Base-by-base conservation (phyloP, 345 rosid species). In the Trapa incisa region DNA sequence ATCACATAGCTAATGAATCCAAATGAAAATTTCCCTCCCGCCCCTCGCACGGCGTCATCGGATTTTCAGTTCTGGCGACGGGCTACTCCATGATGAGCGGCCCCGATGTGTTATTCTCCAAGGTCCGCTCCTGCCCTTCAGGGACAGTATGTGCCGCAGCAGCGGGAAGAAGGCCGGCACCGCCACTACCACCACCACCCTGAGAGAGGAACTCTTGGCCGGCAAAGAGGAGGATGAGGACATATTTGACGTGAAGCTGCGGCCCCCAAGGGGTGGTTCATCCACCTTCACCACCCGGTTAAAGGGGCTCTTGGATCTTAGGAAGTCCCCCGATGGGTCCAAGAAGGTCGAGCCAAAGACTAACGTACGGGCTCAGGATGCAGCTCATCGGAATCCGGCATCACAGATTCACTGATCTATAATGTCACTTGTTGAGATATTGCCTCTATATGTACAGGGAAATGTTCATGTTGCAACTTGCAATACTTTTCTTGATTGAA, bases 161-260 rank as follows among this genome's bases (percentile, higher is more conserved):
- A 16, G 2, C 14, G 38, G 37, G 58, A 62, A 62, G 66, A 67
- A 58, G 62, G 62, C 33, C 11, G 47, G 5, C 45, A 7, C 29
- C 0, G 29, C 29, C 29, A 22, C 33, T 2, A 3, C 62, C 16
- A 29, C 13, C 65, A 74, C 66, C 70, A 93, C 98, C 45, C 68
- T 93, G 65, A 90, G 96, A 71, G 97, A 93, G 63, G 96, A 93
- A 86, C 96, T 90, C 73, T 91, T 83, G n/a, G 82, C 71, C 15
- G 82, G 61, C 43, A 68, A 68, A 15, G 83, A 66, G 42, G 69
- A 76, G 29, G 70, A 76, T 35, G 73, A 75, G 66, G 83, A 75
- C 22, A 22, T 22, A 22, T 61, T 72, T 39, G 42, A 39, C 67
- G 72, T 78, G 48, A 78, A 88, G 36, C 72, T 38, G 37, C 79